phyloP scores from a whole-genome alignment of 306 rosid genomes.

The Cicer yamashitae region DNA sequence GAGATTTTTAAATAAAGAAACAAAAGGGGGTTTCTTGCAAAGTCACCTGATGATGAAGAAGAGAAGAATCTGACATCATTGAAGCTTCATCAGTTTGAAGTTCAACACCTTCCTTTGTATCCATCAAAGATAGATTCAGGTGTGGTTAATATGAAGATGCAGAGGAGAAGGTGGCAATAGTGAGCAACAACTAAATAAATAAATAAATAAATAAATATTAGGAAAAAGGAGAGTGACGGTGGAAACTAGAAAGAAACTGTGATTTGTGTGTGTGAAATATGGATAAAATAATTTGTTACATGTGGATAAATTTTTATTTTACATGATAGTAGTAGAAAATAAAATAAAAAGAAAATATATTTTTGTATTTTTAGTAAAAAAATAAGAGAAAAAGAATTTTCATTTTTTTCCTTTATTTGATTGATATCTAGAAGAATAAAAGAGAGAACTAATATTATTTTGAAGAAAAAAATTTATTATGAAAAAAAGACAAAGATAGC shows the following conservation, averaged over 20 bases:
- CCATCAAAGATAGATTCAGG: slow-evolving; percentile 36
- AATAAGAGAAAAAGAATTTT: no score
- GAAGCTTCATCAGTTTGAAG: slow-evolving; percentile 40
- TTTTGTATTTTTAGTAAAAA: no score
- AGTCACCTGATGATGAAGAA: slow-evolving; percentile 43
- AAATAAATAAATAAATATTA: no score
- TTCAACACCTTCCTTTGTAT: slow-evolving; percentile 30
- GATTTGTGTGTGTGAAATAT: not conserved
- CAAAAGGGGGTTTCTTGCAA: slow-evolving; percentile 2
- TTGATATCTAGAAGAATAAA: not conserved
- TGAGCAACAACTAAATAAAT: slow-evolving; percentile 1
- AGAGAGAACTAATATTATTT: not conserved
- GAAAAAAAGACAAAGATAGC: not conserved
- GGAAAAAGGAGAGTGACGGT: not conserved
- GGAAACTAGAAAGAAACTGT: not conserved
- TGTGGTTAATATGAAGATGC: slow-evolving; percentile 14
- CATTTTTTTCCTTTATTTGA: no score
- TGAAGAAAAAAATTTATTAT: not conserved
- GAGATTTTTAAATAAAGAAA: not conserved
- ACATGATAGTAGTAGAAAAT: not conserved
- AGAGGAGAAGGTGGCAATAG: slow-evolving; percentile 2
- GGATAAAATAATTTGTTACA: not conserved
- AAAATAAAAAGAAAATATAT: not conserved
- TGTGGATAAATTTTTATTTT: no score
- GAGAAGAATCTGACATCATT: slow-evolving; percentile 37